Percentiles rank a stretch among this genome's conserved stretches.
Conservation (phyloP, 2,329 filamentous ascomycete species). For the Pestalotiopsis sp. region DNA sequence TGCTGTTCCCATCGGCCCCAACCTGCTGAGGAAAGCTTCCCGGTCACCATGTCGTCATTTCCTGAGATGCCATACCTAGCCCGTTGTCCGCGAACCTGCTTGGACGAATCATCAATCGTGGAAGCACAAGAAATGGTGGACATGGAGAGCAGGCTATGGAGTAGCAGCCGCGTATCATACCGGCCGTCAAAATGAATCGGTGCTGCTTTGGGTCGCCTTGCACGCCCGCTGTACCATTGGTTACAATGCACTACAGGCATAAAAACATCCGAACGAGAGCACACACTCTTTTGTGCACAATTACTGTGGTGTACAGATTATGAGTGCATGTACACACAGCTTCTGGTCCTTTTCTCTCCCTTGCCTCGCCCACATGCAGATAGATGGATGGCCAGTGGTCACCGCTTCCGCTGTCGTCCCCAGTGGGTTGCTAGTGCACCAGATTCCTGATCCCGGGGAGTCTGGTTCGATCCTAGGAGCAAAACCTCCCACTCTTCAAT, state of each 20-base stretch:
- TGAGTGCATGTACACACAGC: neutral
- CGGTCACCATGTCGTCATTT: neutral
- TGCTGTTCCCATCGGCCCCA: neutral
- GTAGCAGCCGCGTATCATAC: neutral
- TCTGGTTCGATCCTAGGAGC: constrained; percentile 13
- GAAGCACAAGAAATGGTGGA: neutral
- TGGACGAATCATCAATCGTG: neutral
- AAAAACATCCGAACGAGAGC: no score
- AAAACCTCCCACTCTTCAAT: constrained; percentile 14
- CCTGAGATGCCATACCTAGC: neutral
- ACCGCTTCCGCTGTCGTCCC: neutral
- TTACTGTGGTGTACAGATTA: no score
- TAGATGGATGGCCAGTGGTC: neutral
- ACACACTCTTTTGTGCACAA: no score
- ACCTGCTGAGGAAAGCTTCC: neutral
- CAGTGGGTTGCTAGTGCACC: neutral
- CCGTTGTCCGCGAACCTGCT: neutral
- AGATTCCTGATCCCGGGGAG: neutral
- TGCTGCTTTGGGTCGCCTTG: neutral
- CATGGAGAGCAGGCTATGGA: neutral
- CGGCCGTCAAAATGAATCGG: neutral
- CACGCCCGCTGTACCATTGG: no score
- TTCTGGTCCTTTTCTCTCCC: neutral
- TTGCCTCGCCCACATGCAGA: no score
- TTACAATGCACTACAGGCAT: no score